Evolutionary conservation across 2,329 filamentous ascomycete species (phyloP).

Genomic region (Penicillium decumbens): DNA sequence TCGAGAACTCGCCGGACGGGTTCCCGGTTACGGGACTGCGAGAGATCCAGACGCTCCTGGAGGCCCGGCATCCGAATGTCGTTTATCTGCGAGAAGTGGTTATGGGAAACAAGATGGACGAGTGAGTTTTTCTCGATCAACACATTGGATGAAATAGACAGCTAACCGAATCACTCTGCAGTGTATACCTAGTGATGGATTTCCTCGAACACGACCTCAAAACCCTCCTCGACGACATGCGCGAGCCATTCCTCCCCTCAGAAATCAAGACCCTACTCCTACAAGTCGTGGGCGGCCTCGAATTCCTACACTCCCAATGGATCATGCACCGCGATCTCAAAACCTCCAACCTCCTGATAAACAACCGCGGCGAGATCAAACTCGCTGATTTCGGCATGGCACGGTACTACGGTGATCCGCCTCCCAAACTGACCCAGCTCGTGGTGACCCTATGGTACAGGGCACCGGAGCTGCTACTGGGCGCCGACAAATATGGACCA

Average conservation of each 20-base stretch:
- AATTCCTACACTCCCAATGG: constrained; percentile 82
- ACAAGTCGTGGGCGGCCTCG: constrained; percentile 74
- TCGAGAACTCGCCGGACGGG: constrained; percentile 72
- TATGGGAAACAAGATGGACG: constrained; percentile 60
- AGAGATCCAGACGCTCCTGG: constrained; percentile 86
- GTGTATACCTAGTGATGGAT: constrained; percentile 91
- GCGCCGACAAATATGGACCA: constrained; percentile 66
- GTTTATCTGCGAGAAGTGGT: constrained; percentile 80
- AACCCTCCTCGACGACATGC: constrained; percentile 87
- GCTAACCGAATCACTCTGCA: constrained; percentile 35
- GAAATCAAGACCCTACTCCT: constrained; percentile 86
- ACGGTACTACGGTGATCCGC: constrained; percentile 75
- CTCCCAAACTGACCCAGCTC: constrained; percentile 75
- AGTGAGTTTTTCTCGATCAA: constrained; percentile 42
- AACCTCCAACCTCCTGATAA: constrained; percentile 88
- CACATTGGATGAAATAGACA: neutral
- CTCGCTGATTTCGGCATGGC: constrained; percentile 99
- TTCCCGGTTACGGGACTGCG: constrained; percentile 88
- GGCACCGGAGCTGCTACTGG: constrained; percentile 82
- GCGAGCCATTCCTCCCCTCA: constrained; percentile 84
- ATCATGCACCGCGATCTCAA: constrained; percentile 93
- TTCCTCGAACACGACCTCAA: constrained; percentile 97
- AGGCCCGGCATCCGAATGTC: constrained; percentile 75
- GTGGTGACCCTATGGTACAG: constrained; percentile 98
- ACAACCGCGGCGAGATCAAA: constrained; percentile 90